Base-by-base conservation (phyloP, 257 asterid genomes). In the Verbascum thapsus region DNA sequence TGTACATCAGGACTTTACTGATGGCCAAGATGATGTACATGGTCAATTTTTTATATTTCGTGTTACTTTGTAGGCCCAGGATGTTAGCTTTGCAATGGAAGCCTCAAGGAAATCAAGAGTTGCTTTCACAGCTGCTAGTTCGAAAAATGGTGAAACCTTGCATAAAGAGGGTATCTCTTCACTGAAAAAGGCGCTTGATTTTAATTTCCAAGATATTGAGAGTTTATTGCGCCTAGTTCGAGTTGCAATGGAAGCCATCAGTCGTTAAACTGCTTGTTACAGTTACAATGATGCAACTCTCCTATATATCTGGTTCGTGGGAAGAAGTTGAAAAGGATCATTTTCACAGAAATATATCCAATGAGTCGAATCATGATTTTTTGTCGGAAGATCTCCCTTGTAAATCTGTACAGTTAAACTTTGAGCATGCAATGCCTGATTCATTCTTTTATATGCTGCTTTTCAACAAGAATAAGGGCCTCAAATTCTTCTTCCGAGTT, bases 151-250 rank as follows among this genome's bases (percentile, higher is more conserved):
- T 51, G 94, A 88, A 67, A 70, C 86, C 53, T 71, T 82, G 37
- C 73, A 68, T 55, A 71, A 65, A 68, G 96, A 87, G 73, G 83
- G 83, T 19, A 77, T 84, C 47, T 57, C 80, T 63, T 75, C 88
- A 35, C 83, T 94, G 41, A 87, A 78, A 75, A 81, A 71, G 78
- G 97, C 96, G 26, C 90, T 94, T 58, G 99, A 94, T 86, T 94
- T 79, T 78, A 82, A 83, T 76, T 94, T 90, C 80, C 92, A 87
- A 61, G 99, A 94, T 74, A 78, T 94, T 19, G 95, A 85, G 53
- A 79, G 83, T 67, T 85, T 94, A 53, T 78, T 94, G 72, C 95
- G 79, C 61, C 86, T 90, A 49, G 90, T 94, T n/a, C 91, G 97
- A 64, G 67, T 94, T 34, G 95, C 99, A 32, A 78, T 85, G 88